Base-by-base conservation (phyloP, 1,284 basidiomycete genomes). In the Cutaneotrichosporon cavernicola region DNA sequence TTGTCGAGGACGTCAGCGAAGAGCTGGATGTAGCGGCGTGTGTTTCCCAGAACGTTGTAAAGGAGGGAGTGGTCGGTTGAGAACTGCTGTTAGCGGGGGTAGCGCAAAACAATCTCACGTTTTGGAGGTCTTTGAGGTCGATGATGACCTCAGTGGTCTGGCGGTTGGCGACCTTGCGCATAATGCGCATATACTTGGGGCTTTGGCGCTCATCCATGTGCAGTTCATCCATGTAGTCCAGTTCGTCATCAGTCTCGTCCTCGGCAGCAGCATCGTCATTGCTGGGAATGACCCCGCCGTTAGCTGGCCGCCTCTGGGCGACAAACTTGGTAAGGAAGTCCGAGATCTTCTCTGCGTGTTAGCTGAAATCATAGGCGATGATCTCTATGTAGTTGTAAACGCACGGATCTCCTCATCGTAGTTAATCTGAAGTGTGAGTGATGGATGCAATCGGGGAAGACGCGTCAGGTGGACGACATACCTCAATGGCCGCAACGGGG, bases 1-100 rank as follows among this genome's bases (percentile, higher is more conserved):
- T 87, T 85, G 84, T 99, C 97, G 59, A 98, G 87, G 53, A 90
- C 91, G 71, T 95, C 90, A 73, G 88, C 88, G 81, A 99, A 98
- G 34, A 99, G 84, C 69, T 86, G 85, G 68, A 93, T 85, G 81
- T 99, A 99, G 72, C 95, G 91, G 70, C 90, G 88, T 18, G 94
- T 87, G 80, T 99, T 99, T 68, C 83, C 84, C 67, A 86, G 84
- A 70, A 98, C 94, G 65, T 89, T 88, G 50, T 83, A 77, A 30
- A 91, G 89, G 10, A 96, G 85, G 31, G 86, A 81, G 1, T 86
- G 86, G 65, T 87, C 86, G 76, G 92, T 87, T 72, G 63, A 70
- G 65, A 72, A 76, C 73, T 76, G 57, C 13, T 9, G 43, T 58
- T 22, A 58, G 56, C 43, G 5, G 5, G 14, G 4, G 31, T 8